These are phyloP conservation scores for Vaccinium vitisidaea DNA, from an alignment of 148 eudicot genomes.

Conservation along the genomic window DNA sequence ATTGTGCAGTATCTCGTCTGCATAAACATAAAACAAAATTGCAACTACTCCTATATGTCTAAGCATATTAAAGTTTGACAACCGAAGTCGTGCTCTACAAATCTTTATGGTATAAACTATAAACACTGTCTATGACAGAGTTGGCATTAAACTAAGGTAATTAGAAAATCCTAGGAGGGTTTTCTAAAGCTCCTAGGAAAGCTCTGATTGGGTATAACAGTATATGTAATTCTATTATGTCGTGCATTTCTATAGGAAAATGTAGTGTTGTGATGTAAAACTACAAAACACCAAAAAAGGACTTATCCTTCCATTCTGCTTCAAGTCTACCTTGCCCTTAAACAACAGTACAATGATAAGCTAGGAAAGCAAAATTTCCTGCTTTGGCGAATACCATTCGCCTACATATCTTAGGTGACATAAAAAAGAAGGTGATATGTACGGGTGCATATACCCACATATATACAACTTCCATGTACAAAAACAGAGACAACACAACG, in stretches of 20 bases:
- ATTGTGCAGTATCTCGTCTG: not conserved
- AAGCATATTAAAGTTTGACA: not conserved
- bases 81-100: not conserved
- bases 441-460: not conserved
- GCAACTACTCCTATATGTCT: not conserved
- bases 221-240: not conserved
- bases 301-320: not conserved
- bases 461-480: not conserved
- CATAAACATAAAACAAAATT: not conserved
- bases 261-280: not conserved
- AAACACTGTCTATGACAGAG: not conserved
- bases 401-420: not conserved
- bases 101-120: not conserved
- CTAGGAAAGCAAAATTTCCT: not conserved
- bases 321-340: not conserved
- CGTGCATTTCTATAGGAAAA: not conserved
- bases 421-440: not conserved
- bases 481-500: not conserved
- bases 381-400: not conserved
- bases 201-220: not conserved
- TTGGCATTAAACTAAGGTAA: not conserved
- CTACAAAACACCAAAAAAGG: not conserved
- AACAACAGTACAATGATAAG: not conserved
- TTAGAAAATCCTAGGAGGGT: not conserved
- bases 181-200: not conserved